Conservation (phyloP, 148 eudicot genomes). For the Cornus kousa region DNA sequence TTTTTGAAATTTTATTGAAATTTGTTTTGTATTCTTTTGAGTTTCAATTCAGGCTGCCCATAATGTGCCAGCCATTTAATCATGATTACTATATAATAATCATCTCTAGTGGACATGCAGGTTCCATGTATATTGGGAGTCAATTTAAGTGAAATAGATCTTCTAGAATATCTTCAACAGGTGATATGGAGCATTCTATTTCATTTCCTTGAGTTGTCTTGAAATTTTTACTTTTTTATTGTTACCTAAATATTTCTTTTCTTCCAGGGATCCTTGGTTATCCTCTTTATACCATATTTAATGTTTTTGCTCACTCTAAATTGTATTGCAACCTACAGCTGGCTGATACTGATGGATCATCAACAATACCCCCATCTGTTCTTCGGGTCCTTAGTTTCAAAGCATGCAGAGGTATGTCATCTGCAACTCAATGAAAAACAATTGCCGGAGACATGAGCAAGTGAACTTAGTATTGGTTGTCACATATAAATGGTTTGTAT, state of each 20-base stretch:
- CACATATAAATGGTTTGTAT: neutral
- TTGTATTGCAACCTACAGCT: slow-evolving; percentile 48
- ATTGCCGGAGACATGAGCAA: neutral
- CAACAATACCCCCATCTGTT: slow-evolving; percentile 84
- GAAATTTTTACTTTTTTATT: neutral
- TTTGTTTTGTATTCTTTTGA: neutral
- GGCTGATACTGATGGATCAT: slow-evolving; percentile 96
- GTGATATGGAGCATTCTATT: slow-evolving; percentile 27
- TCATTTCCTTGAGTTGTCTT: neutral
- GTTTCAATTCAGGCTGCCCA: neutral
- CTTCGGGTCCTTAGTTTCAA: slow-evolving; percentile 73
- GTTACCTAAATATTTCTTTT: neutral
- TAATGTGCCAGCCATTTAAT: neutral
- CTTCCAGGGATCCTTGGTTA: neutral
- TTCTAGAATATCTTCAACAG: slow-evolving; percentile 88
- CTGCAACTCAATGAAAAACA: neutral
- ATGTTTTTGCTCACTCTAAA: slow-evolving; percentile 5
- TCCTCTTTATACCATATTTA: neutral
- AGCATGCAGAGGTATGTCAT: slow-evolving; percentile 81
- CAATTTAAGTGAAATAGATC: slow-evolving; percentile 72
- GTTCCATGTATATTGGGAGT: slow-evolving; percentile 95
- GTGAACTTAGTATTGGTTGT: neutral
- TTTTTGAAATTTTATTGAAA: neutral
- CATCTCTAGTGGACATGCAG: slow-evolving; percentile 34
- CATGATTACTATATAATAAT: neutral